Percentiles rank a stretch among this genome's conserved stretches.
Evolutionary conservation across 2,329 filamentous ascomycete genomes (phyloP).

Genomic region (Plenodomus tracheiphilus): DNA sequence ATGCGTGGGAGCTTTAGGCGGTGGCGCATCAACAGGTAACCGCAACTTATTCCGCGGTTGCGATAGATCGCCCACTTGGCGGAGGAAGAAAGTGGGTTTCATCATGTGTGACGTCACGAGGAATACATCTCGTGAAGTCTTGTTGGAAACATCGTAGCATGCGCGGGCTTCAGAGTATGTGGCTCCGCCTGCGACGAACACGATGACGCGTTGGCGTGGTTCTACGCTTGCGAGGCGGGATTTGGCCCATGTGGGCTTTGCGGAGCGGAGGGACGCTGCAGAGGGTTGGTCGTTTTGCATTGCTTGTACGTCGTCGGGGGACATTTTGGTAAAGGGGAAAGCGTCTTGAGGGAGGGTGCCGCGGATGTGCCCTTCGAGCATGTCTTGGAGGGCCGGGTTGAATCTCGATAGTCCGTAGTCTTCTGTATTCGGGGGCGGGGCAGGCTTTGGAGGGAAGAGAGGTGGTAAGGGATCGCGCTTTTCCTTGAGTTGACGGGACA

Average conservation of each 20-base stretch:
- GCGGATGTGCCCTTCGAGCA: constrained; percentile 70
- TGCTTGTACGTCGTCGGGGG: constrained; percentile 63
- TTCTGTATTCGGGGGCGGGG: constrained; percentile 59
- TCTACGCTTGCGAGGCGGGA: constrained; percentile 74
- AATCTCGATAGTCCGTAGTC: constrained; percentile 88
- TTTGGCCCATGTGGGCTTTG: constrained; percentile 94
- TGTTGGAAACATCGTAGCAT: constrained; percentile 82
- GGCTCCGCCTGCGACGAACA: constrained; percentile 94
- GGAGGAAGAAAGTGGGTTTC: constrained; percentile 78
- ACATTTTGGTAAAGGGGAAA: constrained; percentile 55
- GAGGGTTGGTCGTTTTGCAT: constrained; percentile 51
- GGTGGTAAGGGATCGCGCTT: constrained; percentile 65
- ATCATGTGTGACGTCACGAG: constrained; percentile 92
- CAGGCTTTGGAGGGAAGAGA: constrained; percentile 71
- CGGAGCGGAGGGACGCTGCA: constrained; percentile 76
- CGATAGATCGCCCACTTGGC: constrained; percentile 79
- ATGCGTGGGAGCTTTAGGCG: constrained; percentile 80
- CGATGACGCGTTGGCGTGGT: constrained; percentile 85
- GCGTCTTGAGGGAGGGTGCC: constrained; percentile 48
- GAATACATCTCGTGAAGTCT: constrained; percentile 79
- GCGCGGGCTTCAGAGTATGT: constrained; percentile 88
- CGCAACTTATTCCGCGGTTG: constrained; percentile 74
- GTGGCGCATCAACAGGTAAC: constrained; percentile 78
- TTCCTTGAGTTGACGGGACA: constrained; percentile 76
- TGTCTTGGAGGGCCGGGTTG: constrained; percentile 76